Percentiles rank a stretch among this genome's conserved stretches.
These are phyloP conservation scores for Chalaropsis ovoidea DNA, from an alignment of 2,329 filamentous ascomycete species.

Conservation along the genomic window DNA sequence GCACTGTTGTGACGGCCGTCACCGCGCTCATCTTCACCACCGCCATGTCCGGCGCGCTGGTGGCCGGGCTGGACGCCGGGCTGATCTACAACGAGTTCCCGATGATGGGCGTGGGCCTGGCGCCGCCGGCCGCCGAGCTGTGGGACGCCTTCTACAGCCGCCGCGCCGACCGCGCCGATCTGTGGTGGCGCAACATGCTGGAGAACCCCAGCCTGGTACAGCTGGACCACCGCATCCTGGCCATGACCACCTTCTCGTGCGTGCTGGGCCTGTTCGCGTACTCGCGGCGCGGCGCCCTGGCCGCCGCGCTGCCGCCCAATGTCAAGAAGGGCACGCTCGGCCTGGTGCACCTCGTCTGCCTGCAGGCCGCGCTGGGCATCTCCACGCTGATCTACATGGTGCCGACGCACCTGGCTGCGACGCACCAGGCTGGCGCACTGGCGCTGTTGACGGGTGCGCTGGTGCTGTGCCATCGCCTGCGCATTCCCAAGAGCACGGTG, in stretches of 20 bases:
- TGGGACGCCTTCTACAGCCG: constrained; percentile 79
- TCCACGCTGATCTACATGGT: constrained; percentile 89
- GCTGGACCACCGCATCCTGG: constrained; percentile 87
- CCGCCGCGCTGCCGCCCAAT: constrained; percentile 49
- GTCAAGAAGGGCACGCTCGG: constrained; percentile 63
- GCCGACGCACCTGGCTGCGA: constrained; percentile 73
- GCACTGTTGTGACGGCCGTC: constrained; percentile 59
- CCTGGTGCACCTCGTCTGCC: constrained; percentile 66
- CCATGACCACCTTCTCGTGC: constrained; percentile 75
- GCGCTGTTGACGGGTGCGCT: constrained; percentile 74
- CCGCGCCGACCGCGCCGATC: constrained; percentile 63
- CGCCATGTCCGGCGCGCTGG: constrained; percentile 84
- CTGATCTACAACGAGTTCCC: constrained; percentile 99
- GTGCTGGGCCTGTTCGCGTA: constrained; percentile 75
- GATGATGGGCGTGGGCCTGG: constrained; percentile 76
- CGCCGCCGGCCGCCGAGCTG: constrained; percentile 73
- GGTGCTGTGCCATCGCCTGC: constrained; percentile 66
- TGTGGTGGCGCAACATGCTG: constrained; percentile 95
- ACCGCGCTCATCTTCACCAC: constrained; percentile 73
- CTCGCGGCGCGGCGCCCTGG: constrained; percentile 53
- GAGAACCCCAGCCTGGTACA: constrained; percentile 96
- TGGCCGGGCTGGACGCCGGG: constrained; percentile 89
- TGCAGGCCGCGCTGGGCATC: constrained; percentile 83
- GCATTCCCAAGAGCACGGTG: constrained; percentile 57
- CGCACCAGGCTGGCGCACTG: constrained; percentile 84